Evolutionary conservation across 176 grass and related monocot species (phyloP).

Genomic region (Poa annua): DNA sequence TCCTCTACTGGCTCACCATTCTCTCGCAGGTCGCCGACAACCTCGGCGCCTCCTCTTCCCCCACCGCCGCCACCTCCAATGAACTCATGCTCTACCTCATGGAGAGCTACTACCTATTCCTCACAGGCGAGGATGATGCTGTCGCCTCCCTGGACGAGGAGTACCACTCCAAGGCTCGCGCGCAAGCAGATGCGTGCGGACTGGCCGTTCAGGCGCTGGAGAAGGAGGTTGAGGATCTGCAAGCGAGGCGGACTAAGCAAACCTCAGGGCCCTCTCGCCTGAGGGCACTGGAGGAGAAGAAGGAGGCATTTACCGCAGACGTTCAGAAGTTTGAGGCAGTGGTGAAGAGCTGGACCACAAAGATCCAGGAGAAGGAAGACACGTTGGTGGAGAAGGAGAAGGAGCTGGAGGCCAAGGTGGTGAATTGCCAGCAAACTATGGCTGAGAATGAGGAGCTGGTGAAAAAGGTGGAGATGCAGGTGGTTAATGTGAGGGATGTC

Average conservation of each 20-base stretch:
- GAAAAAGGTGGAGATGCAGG: constrained; percentile 61
- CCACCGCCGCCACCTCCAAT: neutral
- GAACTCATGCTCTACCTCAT: constrained; percentile 59
- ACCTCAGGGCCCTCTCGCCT: constrained; percentile 49
- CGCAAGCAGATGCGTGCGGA: neutral
- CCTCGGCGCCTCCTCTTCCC: neutral
- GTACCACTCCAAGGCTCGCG: constrained; percentile 53
- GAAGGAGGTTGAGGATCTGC: constrained; percentile 55
- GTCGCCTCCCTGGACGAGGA: constrained; percentile 64
- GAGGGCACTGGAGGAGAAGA: constrained; percentile 51
- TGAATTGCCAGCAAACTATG: constrained; percentile 25
- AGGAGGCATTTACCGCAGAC: constrained; percentile 52
- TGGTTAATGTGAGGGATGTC: constrained; percentile 61
- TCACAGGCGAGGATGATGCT: constrained; percentile 59
- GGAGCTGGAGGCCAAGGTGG: constrained; percentile 61
- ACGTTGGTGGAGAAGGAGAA: constrained; percentile 44
- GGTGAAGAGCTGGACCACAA: constrained; percentile 56
- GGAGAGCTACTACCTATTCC: constrained; percentile 58
- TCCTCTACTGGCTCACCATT: constrained; percentile 78
- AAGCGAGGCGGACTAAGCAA: constrained; percentile 43
- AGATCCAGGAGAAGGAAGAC: constrained; percentile 60
- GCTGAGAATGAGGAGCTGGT: constrained; percentile 64
- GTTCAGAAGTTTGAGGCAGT: constrained; percentile 73
- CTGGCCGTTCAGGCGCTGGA: constrained; percentile 42
- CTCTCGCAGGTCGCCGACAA: constrained; percentile 35